A percentile compares a stretch with the other conserved stretches of the same genome.
These are phyloP conservation scores for Detonula confervacea DNA, from an alignment of 352 stramenopile genomes.

Conservation along the genomic window DNA sequence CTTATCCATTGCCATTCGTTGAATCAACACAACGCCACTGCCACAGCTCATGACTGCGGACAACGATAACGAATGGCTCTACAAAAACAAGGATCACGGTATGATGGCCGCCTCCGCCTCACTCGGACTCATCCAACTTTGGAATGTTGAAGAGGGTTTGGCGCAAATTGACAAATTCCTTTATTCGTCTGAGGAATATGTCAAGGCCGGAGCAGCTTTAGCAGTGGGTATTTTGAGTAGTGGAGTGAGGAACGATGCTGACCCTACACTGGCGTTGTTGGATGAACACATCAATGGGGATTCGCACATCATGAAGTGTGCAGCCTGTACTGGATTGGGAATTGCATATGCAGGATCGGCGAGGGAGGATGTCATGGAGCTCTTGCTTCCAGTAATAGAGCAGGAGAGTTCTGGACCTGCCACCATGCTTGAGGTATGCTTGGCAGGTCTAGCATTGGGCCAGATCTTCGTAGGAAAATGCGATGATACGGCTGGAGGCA, in stretches of 20 bases:
- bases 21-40: not conserved
- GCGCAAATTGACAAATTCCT: slow-evolving; percentile 99
- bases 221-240: slow-evolving; percentile 94
- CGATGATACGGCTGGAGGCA: slow-evolving; percentile 92
- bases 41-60: slow-evolving; percentile 87
- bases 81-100: slow-evolving; percentile 99
- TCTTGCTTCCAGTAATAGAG: slow-evolving; percentile 95
- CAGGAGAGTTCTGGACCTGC: slow-evolving; percentile 86
- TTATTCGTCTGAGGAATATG: slow-evolving; percentile 97
- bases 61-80: slow-evolving; percentile 98
- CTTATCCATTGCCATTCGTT: not conserved
- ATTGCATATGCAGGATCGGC: slow-evolving; percentile 97
- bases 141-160: slow-evolving; percentile 99
- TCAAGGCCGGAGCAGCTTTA: slow-evolving; percentile 97
- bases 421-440: slow-evolving; percentile 87
- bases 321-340: slow-evolving; percentile 94
- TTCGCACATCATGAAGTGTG: slow-evolving; percentile 91
- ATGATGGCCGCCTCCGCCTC: slow-evolving; percentile 98
- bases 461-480: slow-evolving; percentile 99
- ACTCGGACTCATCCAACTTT: slow-evolving; percentile 97
- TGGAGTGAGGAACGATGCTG: slow-evolving; percentile 93
- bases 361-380: slow-evolving; percentile 96
- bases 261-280: slow-evolving; percentile 96
- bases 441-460: slow-evolving; percentile 95
- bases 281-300: slow-evolving; percentile 97